Base-by-base conservation (phyloP, 495 filamentous ascomycete genomes). In the Immersiella caudata region DNA sequence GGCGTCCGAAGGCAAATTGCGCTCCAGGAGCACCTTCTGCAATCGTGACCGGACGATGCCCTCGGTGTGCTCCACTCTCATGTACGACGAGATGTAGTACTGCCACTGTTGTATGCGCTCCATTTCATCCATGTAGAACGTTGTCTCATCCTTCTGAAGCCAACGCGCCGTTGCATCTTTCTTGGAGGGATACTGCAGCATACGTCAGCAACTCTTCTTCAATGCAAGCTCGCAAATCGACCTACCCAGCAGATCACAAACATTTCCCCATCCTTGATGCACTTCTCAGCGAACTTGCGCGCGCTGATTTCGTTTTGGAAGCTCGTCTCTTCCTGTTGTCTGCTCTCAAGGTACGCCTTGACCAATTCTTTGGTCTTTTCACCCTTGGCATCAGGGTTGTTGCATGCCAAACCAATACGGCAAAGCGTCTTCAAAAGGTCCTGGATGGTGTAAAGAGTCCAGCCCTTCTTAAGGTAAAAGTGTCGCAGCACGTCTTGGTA, bases 11-110 rank as follows among this genome's bases (percentile, higher is more conserved):
- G 89, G 88, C 22, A 93, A 82, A 78, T 91, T 95, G 67, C 93
- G 90, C 69, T 89, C 87, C 12, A 96, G 82, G 82, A 92, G 55
- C 82, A 89, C 79, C 84, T 88, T 80, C 74, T 80, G 82, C 72
- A 96, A 82, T 22, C 85, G 84, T 7, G 83, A 83, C 50, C 88
- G 83, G 7, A 84, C 80, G 7, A 97, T 84, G 27, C 92, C 92
- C 77, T 99, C 96, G 16, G 96, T 99, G 6, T 90, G 91, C 65
- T 96, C 93, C 52, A 93, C 83, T 74, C 91, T 91, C 57, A 90
- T 89, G 78, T 90, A 99, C 11, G 93, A 91, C 50, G 93, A 92
- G 51, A 97, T 91, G 74, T 99, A 99, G 82, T 94, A 94, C 59
- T 91, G 90, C 94, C 94, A 98, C 62, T 80, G 80, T 49, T 87